A percentile compares a stretch with the other conserved stretches of the same genome.
phyloP scores from a whole-genome alignment of 2,329 filamentous ascomycete genomes.

The Fusarium sp. region DNA sequence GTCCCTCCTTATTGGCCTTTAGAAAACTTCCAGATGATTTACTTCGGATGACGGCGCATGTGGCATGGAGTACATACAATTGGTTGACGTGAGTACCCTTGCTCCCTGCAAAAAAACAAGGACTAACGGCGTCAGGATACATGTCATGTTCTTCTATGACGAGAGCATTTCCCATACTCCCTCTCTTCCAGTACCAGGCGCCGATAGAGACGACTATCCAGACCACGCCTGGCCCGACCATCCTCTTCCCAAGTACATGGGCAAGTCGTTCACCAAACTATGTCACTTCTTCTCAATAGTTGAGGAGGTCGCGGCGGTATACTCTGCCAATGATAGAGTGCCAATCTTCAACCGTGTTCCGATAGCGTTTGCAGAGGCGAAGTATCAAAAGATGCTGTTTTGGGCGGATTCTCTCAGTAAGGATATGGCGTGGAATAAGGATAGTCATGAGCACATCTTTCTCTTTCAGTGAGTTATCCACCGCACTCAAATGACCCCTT shows the following conservation, averaged over 20 bases:
- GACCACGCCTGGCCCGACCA: neutral
- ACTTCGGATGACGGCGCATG: neutral
- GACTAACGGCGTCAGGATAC: neutral
- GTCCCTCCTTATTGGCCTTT: neutral
- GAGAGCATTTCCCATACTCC: neutral
- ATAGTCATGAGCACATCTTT: neutral
- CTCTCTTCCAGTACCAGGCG: neutral
- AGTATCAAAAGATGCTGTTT: neutral
- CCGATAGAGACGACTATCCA: neutral
- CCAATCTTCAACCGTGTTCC: neutral
- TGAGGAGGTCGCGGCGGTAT: neutral
- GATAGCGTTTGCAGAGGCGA: slow-evolving; percentile 1
- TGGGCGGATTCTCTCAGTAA: neutral
- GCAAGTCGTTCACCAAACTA: neutral
- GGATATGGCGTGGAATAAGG: neutral
- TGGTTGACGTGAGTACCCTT: slow-evolving; percentile 5
- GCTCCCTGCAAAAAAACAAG: too few species aligned
- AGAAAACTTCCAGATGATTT: neutral
- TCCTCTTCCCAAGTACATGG: neutral
- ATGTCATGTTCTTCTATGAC: neutral
- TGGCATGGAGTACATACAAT: slow-evolving; percentile 1
- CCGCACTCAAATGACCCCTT: too few species aligned
- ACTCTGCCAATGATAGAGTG: fast-evolving
- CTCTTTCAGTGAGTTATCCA: neutral
- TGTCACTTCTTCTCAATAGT: neutral